A percentile compares a stretch with the other conserved stretches of the same genome.
phyloP scores from a whole-genome alignment of 345 rosid species.

The Eucalyptus marginata region DNA sequence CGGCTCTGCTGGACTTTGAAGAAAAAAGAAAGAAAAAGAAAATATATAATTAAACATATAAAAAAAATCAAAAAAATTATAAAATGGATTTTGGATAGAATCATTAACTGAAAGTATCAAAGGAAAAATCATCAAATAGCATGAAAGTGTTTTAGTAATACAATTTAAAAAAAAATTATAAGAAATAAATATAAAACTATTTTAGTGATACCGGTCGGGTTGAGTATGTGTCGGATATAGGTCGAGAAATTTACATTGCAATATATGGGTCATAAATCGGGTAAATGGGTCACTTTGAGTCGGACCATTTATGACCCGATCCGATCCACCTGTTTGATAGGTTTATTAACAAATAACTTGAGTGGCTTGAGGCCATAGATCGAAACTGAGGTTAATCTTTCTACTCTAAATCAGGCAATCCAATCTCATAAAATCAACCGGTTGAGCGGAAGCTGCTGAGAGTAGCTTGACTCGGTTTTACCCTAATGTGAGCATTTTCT shows the following conservation, averaged over 20 bases:
- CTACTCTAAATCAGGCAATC: neutral
- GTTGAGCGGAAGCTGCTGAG: neutral
- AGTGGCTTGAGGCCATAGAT: neutral
- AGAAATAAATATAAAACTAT: too few relatives aligned
- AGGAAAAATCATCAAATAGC: too few relatives aligned
- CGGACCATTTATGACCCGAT: accelerated
- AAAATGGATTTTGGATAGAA: too few relatives aligned
- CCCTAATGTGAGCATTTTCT: neutral
- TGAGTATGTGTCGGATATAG: too few relatives aligned
- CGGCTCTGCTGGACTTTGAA: accelerated
- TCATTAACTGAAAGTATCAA: too few relatives aligned
- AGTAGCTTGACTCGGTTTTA: accelerated
- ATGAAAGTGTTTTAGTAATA: too few relatives aligned
- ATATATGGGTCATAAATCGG: too few relatives aligned
- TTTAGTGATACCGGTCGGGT: accelerated
- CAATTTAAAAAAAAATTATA: accelerated
- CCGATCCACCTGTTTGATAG: accelerated
- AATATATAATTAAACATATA: too few relatives aligned
- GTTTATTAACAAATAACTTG: neutral
- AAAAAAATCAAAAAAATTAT: too few relatives aligned
- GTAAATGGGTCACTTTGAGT: too few relatives aligned
- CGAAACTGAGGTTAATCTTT: accelerated
- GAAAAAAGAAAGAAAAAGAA: too few relatives aligned
- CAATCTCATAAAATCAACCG: neutral
- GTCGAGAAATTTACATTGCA: too few relatives aligned